These are phyloP conservation scores for Helichrysum umbraculigerum DNA, from an alignment of 129 eudicot genomes.

Conservation along the genomic window DNA sequence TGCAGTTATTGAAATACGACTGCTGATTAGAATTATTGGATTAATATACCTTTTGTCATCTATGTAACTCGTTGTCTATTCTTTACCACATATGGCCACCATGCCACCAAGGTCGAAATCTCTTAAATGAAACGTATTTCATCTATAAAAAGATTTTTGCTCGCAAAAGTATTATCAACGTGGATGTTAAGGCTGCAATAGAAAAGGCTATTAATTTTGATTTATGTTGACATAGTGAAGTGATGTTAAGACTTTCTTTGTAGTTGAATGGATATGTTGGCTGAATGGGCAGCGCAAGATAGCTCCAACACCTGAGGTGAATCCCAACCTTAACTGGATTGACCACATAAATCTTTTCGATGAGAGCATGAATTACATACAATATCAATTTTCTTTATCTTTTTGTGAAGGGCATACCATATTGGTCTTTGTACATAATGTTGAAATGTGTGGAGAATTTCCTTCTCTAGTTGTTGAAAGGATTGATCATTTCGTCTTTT, in stretches of 20 bases:
- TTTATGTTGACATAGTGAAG: conserved; percentile 22
- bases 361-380: conserved; percentile 2
- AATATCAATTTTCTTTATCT: neutral
- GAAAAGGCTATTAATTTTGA: neutral
- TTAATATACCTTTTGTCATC: conserved; percentile 6
- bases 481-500: conserved; percentile 18
- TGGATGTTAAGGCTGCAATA: neutral
- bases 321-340: conserved; percentile 7
- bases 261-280: conserved; percentile 99
- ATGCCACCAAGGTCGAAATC: neutral
- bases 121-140: neutral
- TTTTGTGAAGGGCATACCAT: neutral
- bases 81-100: conserved; percentile 2
- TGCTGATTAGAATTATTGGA: neutral
- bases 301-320: conserved; percentile 96
- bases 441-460: conserved; percentile 9
- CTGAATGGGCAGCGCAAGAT: conserved; percentile 95
- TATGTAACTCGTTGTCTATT: neutral
- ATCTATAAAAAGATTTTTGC: neutral
- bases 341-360: conserved; percentile 1
- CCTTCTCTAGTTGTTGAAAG: conserved; percentile 15
- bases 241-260: conserved; percentile 19
- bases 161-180: neutral
- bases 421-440: neutral
- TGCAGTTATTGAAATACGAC: neutral